Percentiles rank a stretch among this genome's conserved stretches.
Evolutionary conservation across 2,329 filamentous ascomycete genomes (phyloP).

Genomic region (Penicillium freii): DNA sequence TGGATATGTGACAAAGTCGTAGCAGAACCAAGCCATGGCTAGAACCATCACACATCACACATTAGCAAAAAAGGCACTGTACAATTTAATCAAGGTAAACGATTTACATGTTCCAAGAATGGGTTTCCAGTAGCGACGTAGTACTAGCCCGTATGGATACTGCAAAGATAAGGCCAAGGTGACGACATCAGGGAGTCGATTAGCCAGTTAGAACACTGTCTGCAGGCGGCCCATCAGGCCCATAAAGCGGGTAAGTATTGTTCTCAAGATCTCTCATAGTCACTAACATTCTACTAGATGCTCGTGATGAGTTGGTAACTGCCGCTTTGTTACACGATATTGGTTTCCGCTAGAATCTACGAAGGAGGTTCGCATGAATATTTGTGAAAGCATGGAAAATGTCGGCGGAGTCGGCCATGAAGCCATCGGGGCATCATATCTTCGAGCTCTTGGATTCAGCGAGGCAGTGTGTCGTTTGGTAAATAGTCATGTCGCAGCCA

Average conservation of each 20-base stretch:
- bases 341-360: constrained; percentile 37
- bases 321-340: constrained; percentile 46
- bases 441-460: constrained; percentile 36
- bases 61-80: neutral
- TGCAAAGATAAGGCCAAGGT: constrained; percentile 36
- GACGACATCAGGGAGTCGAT: constrained; percentile 39
- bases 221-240: constrained; percentile 36
- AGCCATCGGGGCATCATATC: constrained; percentile 38
- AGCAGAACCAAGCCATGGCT: constrained; percentile 52
- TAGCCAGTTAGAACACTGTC: constrained; percentile 35
- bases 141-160: constrained; percentile 48
- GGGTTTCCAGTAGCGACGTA: constrained; percentile 52
- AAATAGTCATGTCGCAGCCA: constrained; percentile 42
- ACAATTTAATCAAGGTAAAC: no score
- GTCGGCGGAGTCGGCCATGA: constrained; percentile 42
- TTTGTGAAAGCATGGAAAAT: constrained; percentile 27
- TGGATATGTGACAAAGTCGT: constrained; percentile 57
- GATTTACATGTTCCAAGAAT: constrained; percentile 46
- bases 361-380: constrained; percentile 30
- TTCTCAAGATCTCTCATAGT: neutral
- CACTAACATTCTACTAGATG: constrained; percentile 12
- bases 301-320: constrained; percentile 30
- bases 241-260: constrained; percentile 21
- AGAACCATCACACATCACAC: neutral
- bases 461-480: constrained; percentile 39